Evolutionary conservation across 176 grass and related monocot genomes (phyloP).

Genomic region (Oryza officinalis): DNA sequence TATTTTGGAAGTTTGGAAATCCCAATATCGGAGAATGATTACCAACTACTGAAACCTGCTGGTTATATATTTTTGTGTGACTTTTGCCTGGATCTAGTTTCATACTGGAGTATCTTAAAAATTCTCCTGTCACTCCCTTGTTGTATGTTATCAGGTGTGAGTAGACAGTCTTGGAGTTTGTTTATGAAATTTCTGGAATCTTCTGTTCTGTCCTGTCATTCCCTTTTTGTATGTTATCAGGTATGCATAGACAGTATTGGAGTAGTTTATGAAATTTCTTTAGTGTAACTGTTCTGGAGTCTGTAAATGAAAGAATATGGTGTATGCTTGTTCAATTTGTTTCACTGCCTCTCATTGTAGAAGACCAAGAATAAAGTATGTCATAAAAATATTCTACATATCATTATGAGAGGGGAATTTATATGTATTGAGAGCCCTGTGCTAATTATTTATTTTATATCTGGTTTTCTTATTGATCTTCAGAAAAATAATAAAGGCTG

Average conservation of each 20-base stretch:
- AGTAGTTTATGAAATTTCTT: background rate
- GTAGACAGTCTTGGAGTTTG: too few species aligned
- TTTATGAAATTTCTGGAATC: background rate
- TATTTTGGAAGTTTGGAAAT: background rate
- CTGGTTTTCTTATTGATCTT: too few species aligned
- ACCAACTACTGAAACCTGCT: background rate
- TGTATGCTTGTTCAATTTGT: background rate
- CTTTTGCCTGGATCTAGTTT: background rate
- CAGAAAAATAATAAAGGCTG: too few species aligned
- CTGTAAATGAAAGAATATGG: background rate
- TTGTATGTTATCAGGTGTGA: too few species aligned
- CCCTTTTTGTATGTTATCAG: too few species aligned
- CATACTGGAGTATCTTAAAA: background rate
- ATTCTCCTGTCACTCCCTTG: background rate
- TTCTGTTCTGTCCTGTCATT: background rate
- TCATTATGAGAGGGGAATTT: too few species aligned
- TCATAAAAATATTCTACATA: too few species aligned
- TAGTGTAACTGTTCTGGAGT: background rate
- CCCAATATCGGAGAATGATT: background rate
- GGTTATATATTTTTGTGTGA: background rate
- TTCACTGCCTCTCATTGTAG: background rate
- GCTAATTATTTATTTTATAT: too few species aligned
- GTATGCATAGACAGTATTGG: too few species aligned
- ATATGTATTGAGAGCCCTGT: too few species aligned
- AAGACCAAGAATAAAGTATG: background rate